These are phyloP conservation scores for Ustulina deusta DNA, from an alignment of 2,329 filamentous ascomycete genomes.

Conservation along the genomic window DNA sequence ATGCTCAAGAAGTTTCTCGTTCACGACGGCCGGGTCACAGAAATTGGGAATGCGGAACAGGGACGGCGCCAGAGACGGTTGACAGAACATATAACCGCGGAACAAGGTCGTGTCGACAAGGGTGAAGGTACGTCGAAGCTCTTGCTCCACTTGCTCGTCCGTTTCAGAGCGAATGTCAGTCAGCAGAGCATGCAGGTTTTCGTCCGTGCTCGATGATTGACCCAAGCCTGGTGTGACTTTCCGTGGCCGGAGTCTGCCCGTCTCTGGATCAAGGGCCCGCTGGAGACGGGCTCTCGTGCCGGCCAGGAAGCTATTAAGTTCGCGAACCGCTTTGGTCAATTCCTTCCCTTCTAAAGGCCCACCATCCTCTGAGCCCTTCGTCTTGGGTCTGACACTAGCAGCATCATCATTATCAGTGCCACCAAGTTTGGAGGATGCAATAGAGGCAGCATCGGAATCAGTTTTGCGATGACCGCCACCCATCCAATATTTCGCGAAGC, in stretches of 20 bases:
- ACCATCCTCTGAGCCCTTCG: conserved; percentile 61
- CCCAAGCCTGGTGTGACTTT: conserved; percentile 58
- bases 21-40: conserved; percentile 94
- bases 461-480: conserved; percentile 56
- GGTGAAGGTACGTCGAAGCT: conserved; percentile 80
- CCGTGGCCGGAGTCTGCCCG: conserved; percentile 70
- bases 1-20: conserved; percentile 89
- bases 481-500: conserved; percentile 68
- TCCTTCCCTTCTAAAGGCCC: conserved; percentile 80
- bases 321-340: conserved; percentile 81
- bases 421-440: conserved; percentile 68
- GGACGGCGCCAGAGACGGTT: conserved; percentile 84
- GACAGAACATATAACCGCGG: conserved; percentile 92
- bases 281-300: conserved; percentile 79
- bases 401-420: conserved; percentile 65
- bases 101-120: conserved; percentile 95
- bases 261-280: conserved; percentile 70
- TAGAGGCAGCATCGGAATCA: conserved; percentile 68
- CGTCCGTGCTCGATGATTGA: conserved; percentile 50
- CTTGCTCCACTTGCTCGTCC: conserved; percentile 74
- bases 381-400: conserved; percentile 62
- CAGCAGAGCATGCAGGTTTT: conserved; percentile 51
- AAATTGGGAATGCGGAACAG: conserved; percentile 97
- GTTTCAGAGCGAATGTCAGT: conserved; percentile 60
- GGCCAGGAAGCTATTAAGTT: conserved; percentile 88